phyloP scores from a whole-genome alignment of 345 rosid genomes.

The Lumnitzera racemosa region DNA sequence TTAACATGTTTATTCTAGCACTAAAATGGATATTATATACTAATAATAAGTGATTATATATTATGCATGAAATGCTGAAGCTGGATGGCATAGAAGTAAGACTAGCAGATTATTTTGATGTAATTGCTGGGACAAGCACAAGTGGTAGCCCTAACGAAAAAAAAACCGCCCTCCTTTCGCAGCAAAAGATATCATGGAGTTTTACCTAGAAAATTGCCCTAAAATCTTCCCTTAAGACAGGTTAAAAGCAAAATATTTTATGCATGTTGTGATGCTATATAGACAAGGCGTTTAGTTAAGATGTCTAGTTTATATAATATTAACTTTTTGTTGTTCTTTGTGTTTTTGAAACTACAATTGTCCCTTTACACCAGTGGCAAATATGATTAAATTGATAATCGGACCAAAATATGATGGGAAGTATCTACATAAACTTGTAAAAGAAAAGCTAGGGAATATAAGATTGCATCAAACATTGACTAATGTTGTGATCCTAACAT shows the following conservation, averaged over 20 bases:
- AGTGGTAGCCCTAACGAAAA: conserved; percentile 22
- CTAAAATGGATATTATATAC: too few relatives aligned
- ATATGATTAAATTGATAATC: conserved; percentile 6
- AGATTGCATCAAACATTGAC: conserved; percentile 24
- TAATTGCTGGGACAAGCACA: conserved; percentile 25
- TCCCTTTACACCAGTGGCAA: conserved; percentile 6
- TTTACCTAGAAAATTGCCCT: conserved; percentile 17
- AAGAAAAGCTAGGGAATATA: conserved; percentile 17
- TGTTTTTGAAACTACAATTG: not conserved
- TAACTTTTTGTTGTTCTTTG: too few relatives aligned
- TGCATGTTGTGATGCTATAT: too few relatives aligned
- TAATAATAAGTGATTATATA: too few relatives aligned
- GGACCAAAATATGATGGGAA: conserved; percentile 29
- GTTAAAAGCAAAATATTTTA: not conserved
- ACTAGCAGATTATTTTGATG: conserved; percentile 28
- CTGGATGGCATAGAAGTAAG: conserved; percentile 28
- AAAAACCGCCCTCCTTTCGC: conserved; percentile 25
- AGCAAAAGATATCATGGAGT: conserved; percentile 23
- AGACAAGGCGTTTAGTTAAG: too few relatives aligned
- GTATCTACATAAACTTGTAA: conserved; percentile 15
- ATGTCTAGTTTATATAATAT: too few relatives aligned
- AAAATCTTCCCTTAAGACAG: conserved; percentile 25
- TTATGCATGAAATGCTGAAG: not conserved
- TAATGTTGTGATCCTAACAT: conserved; percentile 26
- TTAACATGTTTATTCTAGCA: too few relatives aligned